Evolutionary conservation across 2,329 filamentous ascomycete species (phyloP).

Genomic region (Ophiostoma ulmi): DNA sequence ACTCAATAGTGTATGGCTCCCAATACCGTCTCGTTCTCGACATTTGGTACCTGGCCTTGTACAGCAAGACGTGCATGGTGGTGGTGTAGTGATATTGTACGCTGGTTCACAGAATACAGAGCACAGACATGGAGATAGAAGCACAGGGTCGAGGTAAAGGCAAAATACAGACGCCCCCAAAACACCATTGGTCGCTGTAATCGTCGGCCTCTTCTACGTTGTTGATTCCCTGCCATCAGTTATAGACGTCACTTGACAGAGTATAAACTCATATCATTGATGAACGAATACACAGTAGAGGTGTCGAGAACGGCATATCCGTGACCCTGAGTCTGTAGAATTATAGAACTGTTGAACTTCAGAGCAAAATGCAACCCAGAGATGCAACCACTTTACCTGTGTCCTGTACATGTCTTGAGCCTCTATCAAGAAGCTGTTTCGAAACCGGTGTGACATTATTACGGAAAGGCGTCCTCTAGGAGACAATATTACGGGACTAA

Average conservation of each 20-base stretch:
- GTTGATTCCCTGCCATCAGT: not conserved
- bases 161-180: too few relatives aligned
- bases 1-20: not conserved
- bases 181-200: not conserved
- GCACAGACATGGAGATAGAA: not conserved
- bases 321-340: not conserved
- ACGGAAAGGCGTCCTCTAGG: not conserved
- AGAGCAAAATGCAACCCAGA: not conserved
- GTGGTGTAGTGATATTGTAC: not conserved
- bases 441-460: too few relatives aligned
- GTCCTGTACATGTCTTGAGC: not conserved
- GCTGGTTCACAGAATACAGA: not conserved
- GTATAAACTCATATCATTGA: not conserved
- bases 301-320: not conserved
- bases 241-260: not conserved
- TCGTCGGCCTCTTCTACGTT: not conserved
- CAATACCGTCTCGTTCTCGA: not conserved
- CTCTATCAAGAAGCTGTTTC: not conserved
- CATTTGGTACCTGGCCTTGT: not conserved
- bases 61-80: not conserved
- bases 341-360: not conserved
- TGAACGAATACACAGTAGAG: not conserved
- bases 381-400: conserved; percentile 2
- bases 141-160: too few relatives aligned
- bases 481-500: not conserved